These are phyloP conservation scores for Heterobasidion irregulare DNA, from an alignment of 1,284 basidiomycete genomes.

Conservation along the genomic window DNA sequence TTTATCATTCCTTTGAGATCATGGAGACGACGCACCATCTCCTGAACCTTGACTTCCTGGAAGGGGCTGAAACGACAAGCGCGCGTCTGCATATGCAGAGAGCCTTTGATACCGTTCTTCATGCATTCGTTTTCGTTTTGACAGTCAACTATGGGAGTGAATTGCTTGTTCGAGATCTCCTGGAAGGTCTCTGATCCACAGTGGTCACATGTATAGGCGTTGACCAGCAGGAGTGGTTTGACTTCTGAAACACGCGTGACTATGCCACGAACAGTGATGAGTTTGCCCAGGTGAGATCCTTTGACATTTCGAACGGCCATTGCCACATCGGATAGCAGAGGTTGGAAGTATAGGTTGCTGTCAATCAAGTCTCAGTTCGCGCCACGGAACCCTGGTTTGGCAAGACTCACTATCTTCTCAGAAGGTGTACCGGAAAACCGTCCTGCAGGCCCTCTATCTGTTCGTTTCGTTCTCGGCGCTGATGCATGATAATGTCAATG, in stretches of 20 bases:
- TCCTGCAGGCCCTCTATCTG: slow-evolving; percentile 61
- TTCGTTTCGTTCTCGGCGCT: slow-evolving; percentile 83
- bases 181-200: slow-evolving; percentile 99
- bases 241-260: slow-evolving; percentile 99
- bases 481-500: slow-evolving; percentile 91
- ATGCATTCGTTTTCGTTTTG: slow-evolving; percentile 76
- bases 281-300: slow-evolving; percentile 78
- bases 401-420: slow-evolving; percentile 83
- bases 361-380: slow-evolving; percentile 13
- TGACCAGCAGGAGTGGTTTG: slow-evolving; percentile 94
- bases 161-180: slow-evolving; percentile 91
- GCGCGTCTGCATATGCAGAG: slow-evolving; percentile 96
- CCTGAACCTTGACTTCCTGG: slow-evolving; percentile 98
- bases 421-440: slow-evolving; percentile 83
- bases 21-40: slow-evolving; percentile 64
- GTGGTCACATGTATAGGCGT: slow-evolving; percentile 97
- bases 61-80: slow-evolving; percentile 97
- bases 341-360: slow-evolving; percentile 92
- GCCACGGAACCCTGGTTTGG: neutral
- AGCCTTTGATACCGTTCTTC: slow-evolving; percentile 84
- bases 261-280: slow-evolving; percentile 96
- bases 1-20: neutral
- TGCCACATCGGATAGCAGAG: slow-evolving; percentile 62
- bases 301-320: slow-evolving; percentile 91
- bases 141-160: slow-evolving; percentile 85